A percentile compares a stretch with the other conserved stretches of the same genome.
phyloP scores from a whole-genome alignment of 2,329 filamentous ascomycete genomes.

The Alternaria ventricosa region DNA sequence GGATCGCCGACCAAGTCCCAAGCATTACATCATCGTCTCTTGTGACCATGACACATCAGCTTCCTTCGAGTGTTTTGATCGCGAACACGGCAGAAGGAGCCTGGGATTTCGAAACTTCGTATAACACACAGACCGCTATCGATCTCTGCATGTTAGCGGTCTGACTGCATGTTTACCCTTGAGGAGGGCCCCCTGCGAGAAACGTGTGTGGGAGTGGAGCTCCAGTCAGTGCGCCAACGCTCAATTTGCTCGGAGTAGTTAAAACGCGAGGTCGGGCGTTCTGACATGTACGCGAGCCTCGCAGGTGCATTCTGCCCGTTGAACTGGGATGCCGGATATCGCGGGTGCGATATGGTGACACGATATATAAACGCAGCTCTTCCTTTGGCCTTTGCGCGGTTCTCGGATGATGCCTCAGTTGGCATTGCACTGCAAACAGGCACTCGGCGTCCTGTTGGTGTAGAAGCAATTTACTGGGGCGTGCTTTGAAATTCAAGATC shows the following conservation, averaged over 20 bases:
- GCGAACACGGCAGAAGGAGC: not conserved
- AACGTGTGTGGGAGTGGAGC: constrained; percentile 11
- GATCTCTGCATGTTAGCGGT: constrained; percentile 2
- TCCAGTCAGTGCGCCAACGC: constrained; percentile 9
- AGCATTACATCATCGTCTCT: constrained; percentile 28
- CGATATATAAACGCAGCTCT: not conserved
- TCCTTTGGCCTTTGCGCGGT: not conserved
- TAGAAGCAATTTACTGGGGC: constrained; percentile 15
- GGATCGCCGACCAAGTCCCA: constrained; percentile 18
- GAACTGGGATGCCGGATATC: constrained; percentile 15
- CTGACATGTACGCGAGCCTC: not conserved
- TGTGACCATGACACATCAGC: constrained; percentile 3
- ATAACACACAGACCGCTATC: constrained; percentile 5
- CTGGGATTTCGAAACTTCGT: not conserved
- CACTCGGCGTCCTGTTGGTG: not conserved
- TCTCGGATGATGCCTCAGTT: not conserved
- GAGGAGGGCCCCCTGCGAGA: constrained; percentile 6
- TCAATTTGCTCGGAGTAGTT: constrained; percentile 7
- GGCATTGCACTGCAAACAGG: not conserved
- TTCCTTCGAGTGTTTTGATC: not conserved
- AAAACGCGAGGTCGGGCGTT: not conserved
- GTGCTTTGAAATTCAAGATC: constrained; percentile 2
- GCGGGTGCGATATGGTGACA: constrained; percentile 3
- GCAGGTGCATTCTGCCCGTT: not conserved
- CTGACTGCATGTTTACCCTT: constrained; percentile 10